These are phyloP conservation scores for Citrullus amarus DNA, from an alignment of 306 rosid genomes.

Conservation along the genomic window DNA sequence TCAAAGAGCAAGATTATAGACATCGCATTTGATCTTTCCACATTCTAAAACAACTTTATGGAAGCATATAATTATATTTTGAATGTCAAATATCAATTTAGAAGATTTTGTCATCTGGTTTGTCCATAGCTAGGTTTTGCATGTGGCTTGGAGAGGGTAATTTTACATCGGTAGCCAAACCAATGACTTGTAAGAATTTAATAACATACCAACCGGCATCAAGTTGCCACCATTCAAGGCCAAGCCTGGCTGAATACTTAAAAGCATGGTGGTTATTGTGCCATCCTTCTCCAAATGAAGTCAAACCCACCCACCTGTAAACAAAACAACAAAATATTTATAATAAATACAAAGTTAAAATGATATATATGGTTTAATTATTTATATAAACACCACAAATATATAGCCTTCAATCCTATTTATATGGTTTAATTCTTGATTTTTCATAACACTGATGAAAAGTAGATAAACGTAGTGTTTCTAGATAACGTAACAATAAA, in stretches of 20 bases:
- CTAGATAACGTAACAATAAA: too few relatives aligned
- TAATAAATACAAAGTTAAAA: neutral
- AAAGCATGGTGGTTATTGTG: constrained; percentile 74
- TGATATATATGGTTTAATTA: neutral
- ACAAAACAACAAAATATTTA: neutral
- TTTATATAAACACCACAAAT: neutral
- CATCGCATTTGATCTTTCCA: neutral
- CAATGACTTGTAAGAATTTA: constrained; percentile 34
- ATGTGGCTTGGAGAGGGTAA: neutral
- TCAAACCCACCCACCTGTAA: constrained; percentile 48
- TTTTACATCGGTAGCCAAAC: constrained; percentile 40
- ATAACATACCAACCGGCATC: constrained; percentile 50
- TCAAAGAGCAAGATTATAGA: neutral
- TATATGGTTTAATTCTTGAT: too few relatives aligned
- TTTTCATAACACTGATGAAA: too few relatives aligned
- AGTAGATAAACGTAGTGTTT: too few relatives aligned
- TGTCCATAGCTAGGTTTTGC: neutral
- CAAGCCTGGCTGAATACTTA: constrained; percentile 52
- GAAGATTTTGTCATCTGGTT: neutral
- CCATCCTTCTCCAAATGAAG: constrained; percentile 68
- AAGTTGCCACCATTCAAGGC: constrained; percentile 62
- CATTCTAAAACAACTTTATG: neutral
- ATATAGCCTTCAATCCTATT: too few relatives aligned
- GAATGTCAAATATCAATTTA: neutral
- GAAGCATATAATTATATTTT: neutral